Evolutionary conservation across 352 stramenopile species (phyloP), one percentile per base, ranked within the genome.

Genomic region (Globisporangium emineosum): DNA sequence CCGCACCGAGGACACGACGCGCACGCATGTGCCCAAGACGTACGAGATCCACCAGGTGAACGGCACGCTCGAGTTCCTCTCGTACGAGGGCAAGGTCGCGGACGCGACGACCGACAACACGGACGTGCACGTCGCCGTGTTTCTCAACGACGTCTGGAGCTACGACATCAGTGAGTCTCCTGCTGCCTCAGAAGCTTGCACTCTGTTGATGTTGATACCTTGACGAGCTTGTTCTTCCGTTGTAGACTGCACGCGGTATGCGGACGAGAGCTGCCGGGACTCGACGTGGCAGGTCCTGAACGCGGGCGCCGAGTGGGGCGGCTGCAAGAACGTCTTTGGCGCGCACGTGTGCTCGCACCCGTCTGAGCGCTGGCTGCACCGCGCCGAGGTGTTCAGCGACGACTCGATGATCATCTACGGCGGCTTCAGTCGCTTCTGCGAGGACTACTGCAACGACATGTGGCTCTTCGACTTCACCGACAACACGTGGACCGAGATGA

Each of bases 101-200:
- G 82, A 81, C 19, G 63, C 67, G 3, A 70, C 57, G 10, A 32
- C 2, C 5, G 72, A 89, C 37, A 63, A 42, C 27, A 73, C 76
- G 2, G 70, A 76, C 2, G 86, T 97, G 13, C 79, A 76, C 23
- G 88, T 98, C 21, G 91, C 88, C 15, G 78, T 96, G 35, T 96
- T 92, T 33, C 98, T 96, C 79, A 99, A 99, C 65, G 96, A 99
- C 69, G 79, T 98, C 35, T 99, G 96, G 96, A 87, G 85, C 66
- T 99, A 98, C 75, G 86, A 98, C 57, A 89, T 98, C 21, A 93
- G 86, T 91, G 58, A 43, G 66, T 60, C n/a, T n/a, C n/a, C n/a
- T n/a, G n/a, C n/a, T n/a, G n/a, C n/a, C n/a, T n/a, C n/a, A n/a
- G n/a, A n/a, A n/a, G n/a, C n/a, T n/a, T n/a, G n/a, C n/a, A n/a